phyloP scores from a whole-genome alignment of 495 filamentous ascomycete species.

The Neurospora tetraspora region DNA sequence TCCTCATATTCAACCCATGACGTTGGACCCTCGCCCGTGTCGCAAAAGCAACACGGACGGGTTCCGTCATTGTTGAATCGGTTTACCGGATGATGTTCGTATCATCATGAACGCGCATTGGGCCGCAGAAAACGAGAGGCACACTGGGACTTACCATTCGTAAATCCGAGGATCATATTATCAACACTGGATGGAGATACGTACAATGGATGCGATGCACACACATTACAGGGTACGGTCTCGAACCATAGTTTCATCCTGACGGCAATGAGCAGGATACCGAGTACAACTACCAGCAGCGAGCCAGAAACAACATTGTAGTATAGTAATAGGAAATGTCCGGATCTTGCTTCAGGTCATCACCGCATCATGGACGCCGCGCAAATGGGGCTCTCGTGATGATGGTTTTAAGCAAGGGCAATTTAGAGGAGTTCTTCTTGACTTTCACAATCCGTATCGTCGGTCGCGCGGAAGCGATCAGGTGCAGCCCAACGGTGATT shows the following conservation, averaged over 20 bases:
- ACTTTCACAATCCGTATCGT: conserved; percentile 75
- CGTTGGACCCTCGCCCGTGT: not conserved
- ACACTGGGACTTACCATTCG: not conserved
- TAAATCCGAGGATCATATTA: not conserved
- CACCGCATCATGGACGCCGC: conserved; percentile 86
- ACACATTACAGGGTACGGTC: not conserved
- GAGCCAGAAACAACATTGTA: not conserved
- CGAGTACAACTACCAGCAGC: conserved; percentile 8
- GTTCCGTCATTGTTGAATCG: conserved; percentile 22
- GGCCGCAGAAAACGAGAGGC: not conserved
- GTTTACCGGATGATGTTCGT: conserved; percentile 25
- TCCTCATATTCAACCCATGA: conserved; percentile 25
- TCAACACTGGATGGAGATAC: not conserved
- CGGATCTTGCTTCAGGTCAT: conserved; percentile 75
- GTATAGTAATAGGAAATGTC: conserved; percentile 21
- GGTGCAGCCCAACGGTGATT: conserved; percentile 72
- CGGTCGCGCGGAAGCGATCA: conserved; percentile 51
- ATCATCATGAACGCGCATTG: conserved; percentile 16
- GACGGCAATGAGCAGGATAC: not conserved
- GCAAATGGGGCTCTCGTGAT: conserved; percentile 82
- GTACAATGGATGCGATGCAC: not conserved
- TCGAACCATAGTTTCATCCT: not conserved
- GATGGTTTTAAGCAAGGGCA: conserved; percentile 96
- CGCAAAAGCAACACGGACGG: not conserved
- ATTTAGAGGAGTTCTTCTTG: conserved; percentile 37